These are phyloP conservation scores for Colletotrichum simmondsii DNA, from an alignment of 2,329 filamentous ascomycete genomes.

Conservation along the genomic window DNA sequence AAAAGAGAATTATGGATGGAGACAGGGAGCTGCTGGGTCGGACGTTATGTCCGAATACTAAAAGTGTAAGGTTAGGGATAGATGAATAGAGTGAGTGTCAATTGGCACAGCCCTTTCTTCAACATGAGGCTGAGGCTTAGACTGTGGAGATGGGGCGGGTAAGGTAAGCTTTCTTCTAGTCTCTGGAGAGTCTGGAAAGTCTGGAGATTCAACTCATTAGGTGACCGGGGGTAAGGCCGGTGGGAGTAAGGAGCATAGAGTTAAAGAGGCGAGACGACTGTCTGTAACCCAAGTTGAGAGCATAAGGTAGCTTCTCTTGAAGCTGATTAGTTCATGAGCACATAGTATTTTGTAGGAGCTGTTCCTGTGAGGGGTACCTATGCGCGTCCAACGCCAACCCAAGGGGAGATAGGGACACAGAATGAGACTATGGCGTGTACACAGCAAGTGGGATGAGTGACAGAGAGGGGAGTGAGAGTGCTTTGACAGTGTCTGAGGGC, in stretches of 20 bases:
- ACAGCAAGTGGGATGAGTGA: background rate
- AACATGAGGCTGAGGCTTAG: constrained; percentile 3
- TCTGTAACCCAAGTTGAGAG: background rate
- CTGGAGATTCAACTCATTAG: background rate
- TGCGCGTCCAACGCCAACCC: too few relatives aligned
- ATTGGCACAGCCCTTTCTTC: background rate
- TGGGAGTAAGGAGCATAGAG: background rate
- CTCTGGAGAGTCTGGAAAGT: background rate
- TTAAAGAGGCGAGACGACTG: background rate
- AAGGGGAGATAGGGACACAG: too few relatives aligned
- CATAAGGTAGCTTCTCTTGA: background rate
- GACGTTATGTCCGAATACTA: background rate
- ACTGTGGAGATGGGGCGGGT: background rate
- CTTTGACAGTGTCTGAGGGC: constrained; percentile 16
- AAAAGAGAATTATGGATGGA: background rate
- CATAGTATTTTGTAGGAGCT: background rate
- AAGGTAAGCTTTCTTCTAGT: background rate
- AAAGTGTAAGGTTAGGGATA: background rate
- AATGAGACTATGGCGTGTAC: too few relatives aligned
- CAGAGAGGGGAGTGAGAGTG: background rate
- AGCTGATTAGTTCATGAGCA: background rate
- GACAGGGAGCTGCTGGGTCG: constrained; percentile 1
- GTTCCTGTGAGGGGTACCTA: background rate
- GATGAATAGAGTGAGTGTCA: background rate
- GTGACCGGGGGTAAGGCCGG: background rate